Base-by-base conservation (phyloP, 129 eudicot genomes). In the Lonicera japonica region DNA sequence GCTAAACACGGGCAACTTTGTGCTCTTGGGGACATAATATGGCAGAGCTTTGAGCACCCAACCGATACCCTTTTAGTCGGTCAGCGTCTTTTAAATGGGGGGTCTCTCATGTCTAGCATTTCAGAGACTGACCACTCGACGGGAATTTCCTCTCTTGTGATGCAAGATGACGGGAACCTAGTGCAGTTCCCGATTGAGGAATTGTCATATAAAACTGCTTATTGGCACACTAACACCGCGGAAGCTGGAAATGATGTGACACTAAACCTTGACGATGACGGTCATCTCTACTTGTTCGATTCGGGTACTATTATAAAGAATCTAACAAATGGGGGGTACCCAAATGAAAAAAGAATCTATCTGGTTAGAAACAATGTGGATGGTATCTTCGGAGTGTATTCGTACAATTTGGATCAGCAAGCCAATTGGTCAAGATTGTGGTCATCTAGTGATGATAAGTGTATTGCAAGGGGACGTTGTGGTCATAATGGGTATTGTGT, bases 281-380 rank as follows among this genome's bases (percentile, higher is more conserved):
- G 69, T 5, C 69, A 34, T 52, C 61, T 65, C 14, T 65, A 29
- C 40, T 36, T 65, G 46, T 11, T 22, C 36, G 66, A 82, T 47
- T 39, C 34, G 55, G 67, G 15, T 34, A 1, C 5, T 20, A 23
- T 14, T 3, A 0, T 77, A 18, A 20, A 3, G 11, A 77, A 73
- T 63, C 16, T 82, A 38, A 77, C 80, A 0, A 23, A 19, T 14
- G 81, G 73, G 50, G 64, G 62, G 20, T 53, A 16, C 54, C 51
- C 59, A 10, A 46, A 24, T 20, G 21, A 20, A 46, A 60, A 58
- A 24, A 48, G 21, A 41, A 55, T 77, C 45, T 77, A 77, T 29
- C 5, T 18, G 13, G 13, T 53, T 36, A 65, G 3, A 52, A 19
- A 50, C 0, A 50, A 64, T 29, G 25, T 4, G 45, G 59, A 64